Evolutionary conservation across 2,329 filamentous ascomycete species (phyloP), one percentile per base, ranked within the genome.

Genomic region (Microcyclospora pomicola): DNA sequence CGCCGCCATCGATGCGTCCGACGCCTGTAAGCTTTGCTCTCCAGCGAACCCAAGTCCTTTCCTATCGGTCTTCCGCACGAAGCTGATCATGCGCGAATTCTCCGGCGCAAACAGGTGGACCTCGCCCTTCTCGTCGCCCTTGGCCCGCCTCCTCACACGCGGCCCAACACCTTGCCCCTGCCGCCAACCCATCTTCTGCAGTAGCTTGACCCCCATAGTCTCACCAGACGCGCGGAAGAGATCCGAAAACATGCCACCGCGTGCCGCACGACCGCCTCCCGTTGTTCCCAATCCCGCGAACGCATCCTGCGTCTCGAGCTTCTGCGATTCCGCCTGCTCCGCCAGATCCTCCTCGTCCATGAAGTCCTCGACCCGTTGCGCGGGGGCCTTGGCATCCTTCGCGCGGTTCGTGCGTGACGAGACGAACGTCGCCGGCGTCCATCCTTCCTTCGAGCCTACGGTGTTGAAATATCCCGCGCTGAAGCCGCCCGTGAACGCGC

Each of bases 381-480:
- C 61, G 54, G 82, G 77, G 44, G 73, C 69, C n/a, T 67, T 42
- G 27, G 66, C 68, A 64, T 82, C 73, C 54, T 82, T 83, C 46
- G 72, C 76, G 39, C 86, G 81, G 52, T 83, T 84, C 30, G 74
- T 66, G 15, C 91, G 81, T 36, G 87, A 95, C 6, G 88, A 96
- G 9, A 93, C 79, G 59, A 96, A 98, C 0, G 83, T 81, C 15
- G 84, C 78, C 2, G 91, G 91, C 1, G 84, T 80, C 88, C 88
- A 98, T 65, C 91, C 91, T 68, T 98, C 88, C 61, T 96, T 96
- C 40, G 88, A 95, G 37, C 91, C 91, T 49, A 96, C 91, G 5
- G 87, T 94, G 59, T 98, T 98, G 65, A 91, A 96, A 63, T 96
- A 88, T 80, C 91, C 91, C 66, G 91, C 91, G 66, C 86, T 95